Base-by-base conservation (phyloP, 169 alveolate species). In the Cryptosporidium bovis region DNA sequence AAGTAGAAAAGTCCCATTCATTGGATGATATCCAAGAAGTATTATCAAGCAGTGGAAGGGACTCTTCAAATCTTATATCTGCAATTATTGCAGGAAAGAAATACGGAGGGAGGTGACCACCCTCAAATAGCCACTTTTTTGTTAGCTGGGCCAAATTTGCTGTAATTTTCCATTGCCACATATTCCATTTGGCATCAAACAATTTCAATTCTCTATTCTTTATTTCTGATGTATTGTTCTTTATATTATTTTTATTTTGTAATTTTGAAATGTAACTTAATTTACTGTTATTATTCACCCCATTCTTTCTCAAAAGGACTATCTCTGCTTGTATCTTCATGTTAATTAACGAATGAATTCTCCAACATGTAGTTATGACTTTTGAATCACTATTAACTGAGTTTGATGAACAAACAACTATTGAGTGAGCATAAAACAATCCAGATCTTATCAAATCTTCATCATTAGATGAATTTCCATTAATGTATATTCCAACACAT, bases 41-140 rank as follows among this genome's bases (percentile, higher is more conserved):
- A 20, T 60, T 77, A 44, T 77, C 87, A 33, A 77, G n/a, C 18
- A 77, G 40, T 60, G 71, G 69, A 8, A 77, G 71, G 7, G 87
- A 77, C 27, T 77, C 77, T 15, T 77, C 87, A 60, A 44, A 60
- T 60, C 87, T 77, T 1, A 77, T 77, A 24, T 77, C 87, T 36
- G 77, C 87, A 77, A 77, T 77, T 27, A 77, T 77, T 20, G 87
- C 87, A 16, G 87, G 87, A 33, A 77, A 77, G 51, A 77, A 77
- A 44, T 71, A 77, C 34, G 87, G 87, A 60, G 87, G 87, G 24
- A 77, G 36, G 48, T 77, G 87, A 2, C 87, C 87, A n/a, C 87
- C 87, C 15, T 60, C 69, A 62, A 77, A 77, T 18, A 77, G 51
- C 87, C 87, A 77, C 62, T 77, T 77, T 62, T 77, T 56, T 5